Evolutionary conservation across 495 filamentous ascomycete species (phyloP).

Genomic region (Cercophora newfieldiana): DNA sequence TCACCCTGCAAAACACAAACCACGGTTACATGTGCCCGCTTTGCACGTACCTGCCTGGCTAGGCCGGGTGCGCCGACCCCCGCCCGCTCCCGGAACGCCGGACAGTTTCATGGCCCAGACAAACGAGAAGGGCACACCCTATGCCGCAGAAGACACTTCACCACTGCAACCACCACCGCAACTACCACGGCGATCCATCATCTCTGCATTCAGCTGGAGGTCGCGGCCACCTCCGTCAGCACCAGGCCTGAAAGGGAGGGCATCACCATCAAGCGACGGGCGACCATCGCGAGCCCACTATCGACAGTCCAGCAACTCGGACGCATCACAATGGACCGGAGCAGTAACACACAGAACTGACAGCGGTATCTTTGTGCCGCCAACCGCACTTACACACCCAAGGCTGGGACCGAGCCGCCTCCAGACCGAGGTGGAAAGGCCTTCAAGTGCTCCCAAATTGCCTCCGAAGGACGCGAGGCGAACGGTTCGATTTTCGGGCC

Average conservation of each 20-base stretch:
- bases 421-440: neutral
- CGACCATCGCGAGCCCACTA: neutral
- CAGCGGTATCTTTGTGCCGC: neutral
- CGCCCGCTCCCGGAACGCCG: neutral
- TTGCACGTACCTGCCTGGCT: neutral
- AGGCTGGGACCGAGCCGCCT: neutral
- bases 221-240: neutral
- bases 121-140: neutral
- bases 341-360: neutral
- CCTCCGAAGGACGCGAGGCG: neutral
- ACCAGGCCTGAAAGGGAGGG: neutral
- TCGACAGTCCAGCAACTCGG: neutral
- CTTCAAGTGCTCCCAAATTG: neutral
- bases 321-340: neutral
- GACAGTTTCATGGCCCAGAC: neutral
- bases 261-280: neutral
- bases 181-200: neutral
- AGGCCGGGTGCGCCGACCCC: neutral
- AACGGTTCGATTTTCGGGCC: neutral
- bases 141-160: neutral
- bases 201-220: neutral
- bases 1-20: neutral
- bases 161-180: neutral
- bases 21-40: neutral
- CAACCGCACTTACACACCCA: neutral